Conservation (phyloP, 371 early-diverging fungal species). For the Lichtheimia hyalospora region DNA sequence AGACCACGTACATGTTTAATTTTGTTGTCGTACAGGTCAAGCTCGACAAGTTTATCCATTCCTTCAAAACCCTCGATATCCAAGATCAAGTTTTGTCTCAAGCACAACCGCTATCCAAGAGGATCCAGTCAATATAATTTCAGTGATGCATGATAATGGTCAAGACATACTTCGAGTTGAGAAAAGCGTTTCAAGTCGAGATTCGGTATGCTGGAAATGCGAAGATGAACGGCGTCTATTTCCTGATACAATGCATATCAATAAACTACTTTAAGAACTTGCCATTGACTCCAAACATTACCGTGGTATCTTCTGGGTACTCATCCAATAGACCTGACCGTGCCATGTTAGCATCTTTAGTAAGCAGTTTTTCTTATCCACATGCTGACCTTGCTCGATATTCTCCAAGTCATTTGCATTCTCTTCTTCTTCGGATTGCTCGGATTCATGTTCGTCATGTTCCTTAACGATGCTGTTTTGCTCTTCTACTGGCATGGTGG, state of each 20-base stretch:
- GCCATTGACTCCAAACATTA: conserved; percentile 9
- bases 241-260: conserved; percentile 46
- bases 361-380: not conserved
- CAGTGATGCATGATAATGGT: not conserved
- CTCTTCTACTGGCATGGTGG: not conserved
- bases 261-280: not conserved
- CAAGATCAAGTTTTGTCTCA: conserved; percentile 89
- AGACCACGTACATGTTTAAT: conserved; percentile 76
- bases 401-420: not conserved
- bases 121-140: not conserved
- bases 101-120: conserved; percentile 71
- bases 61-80: conserved; percentile 69
- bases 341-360: not conserved
- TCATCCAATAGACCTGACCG: conserved; percentile 34
- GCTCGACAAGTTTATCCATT: conserved; percentile 72
- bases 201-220: conserved; percentile 59
- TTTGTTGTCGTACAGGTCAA: conserved; percentile 96
- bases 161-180: conserved; percentile 57
- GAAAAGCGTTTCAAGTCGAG: conserved; percentile 72
- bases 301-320: conserved; percentile 37
- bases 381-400: conserved; percentile 2
- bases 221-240: conserved; percentile 80
- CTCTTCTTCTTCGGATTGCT: not conserved
- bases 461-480: conserved; percentile 1
- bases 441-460: conserved; percentile 1